Evolutionary conservation across 2,329 filamentous ascomycete species (phyloP), one percentile per base, ranked within the genome.

Genomic region (Tricladium varicosporioides): DNA sequence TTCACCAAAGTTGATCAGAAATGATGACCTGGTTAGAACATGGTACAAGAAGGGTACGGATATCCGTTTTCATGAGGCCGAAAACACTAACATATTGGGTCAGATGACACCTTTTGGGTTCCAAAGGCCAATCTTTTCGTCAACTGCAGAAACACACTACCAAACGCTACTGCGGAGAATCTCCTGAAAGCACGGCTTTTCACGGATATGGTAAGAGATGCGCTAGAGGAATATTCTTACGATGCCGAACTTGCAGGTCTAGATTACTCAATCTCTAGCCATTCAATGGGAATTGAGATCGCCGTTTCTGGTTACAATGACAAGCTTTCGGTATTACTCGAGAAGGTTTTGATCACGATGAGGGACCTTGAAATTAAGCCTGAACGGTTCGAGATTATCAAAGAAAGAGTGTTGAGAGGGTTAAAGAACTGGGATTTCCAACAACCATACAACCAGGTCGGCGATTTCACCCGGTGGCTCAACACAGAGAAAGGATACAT

Each of bases 61-160:
- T 48, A 19, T 10, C 10, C 8, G 7, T 7, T 27, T 27, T 27
- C 22, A 27, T 3, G 15, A 43, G 40, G 3, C 15, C 13, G 40
- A 16, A 14, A 27, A n/a, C 10, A 31, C 54, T 53, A 42, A 57
- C 27, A 14, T 33, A 14, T 15, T 19, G 5, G 33, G 1, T 19
- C 18, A 56, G 94, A 99, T 67, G 94, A 99, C 66, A 92, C 87
- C 0, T 99, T 97, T 74, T 97, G 93, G 92, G 94, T 97, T 9
- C 94, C 94, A 8, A 96, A 96, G 72, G 94, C 91, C 2, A 94
- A 92, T 58, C 78, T 97, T 15, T 83, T 92, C 63, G 84, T 96
- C 62, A 91, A 87, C 64, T 80, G 95, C 63, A 84, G 87, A 65
- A 96, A 87, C 58, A 89, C 92, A 0, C 74, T 96, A 47, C 85